A percentile compares a stretch with the other conserved stretches of the same genome.
These are phyloP conservation scores for Chloris gayana DNA, from an alignment of 176 grass and related monocot genomes.

Conservation along the genomic window DNA sequence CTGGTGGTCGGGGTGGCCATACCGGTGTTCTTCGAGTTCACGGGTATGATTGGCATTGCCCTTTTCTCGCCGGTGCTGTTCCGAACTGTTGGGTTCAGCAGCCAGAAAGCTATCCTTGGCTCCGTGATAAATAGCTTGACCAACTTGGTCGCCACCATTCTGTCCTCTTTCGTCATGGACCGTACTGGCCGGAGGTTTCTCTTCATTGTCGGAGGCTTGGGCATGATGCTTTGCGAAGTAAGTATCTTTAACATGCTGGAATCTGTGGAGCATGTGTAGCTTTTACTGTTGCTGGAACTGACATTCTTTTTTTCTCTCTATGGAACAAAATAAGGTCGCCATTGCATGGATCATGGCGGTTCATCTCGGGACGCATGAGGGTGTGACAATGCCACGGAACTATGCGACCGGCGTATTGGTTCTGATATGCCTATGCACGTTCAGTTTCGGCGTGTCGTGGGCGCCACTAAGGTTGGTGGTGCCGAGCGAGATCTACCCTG, in stretches of 20 bases:
- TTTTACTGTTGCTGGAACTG: not conserved
- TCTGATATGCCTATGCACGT: constrained; percentile 48
- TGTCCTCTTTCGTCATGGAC: constrained; percentile 41
- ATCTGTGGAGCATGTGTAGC: no score
- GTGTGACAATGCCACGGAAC: constrained; percentile 23
- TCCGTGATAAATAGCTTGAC: constrained; percentile 40
- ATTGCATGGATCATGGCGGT: constrained; percentile 53
- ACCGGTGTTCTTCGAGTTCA: constrained; percentile 55
- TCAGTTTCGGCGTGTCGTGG: constrained; percentile 73
- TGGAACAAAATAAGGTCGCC: not conserved
- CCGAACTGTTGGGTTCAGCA: constrained; percentile 49
- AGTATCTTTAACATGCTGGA: no score
- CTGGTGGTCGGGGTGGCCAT: constrained; percentile 55
- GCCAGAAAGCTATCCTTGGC: constrained; percentile 35
- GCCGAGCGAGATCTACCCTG: no score
- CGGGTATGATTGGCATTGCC: constrained; percentile 55
- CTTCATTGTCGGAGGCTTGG: constrained; percentile 41
- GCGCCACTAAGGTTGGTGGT: no score
- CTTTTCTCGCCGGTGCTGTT: constrained; percentile 60
- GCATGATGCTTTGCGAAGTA: constrained; percentile 52
- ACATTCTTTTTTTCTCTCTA: not conserved
- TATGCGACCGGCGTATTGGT: constrained; percentile 50
- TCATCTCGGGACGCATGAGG: constrained; percentile 13
- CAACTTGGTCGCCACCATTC: constrained; percentile 17
- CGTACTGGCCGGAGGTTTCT: constrained; percentile 42